Evolutionary conservation across 2,329 filamentous ascomycete species (phyloP).

Genomic region (Sporothrix protearum): DNA sequence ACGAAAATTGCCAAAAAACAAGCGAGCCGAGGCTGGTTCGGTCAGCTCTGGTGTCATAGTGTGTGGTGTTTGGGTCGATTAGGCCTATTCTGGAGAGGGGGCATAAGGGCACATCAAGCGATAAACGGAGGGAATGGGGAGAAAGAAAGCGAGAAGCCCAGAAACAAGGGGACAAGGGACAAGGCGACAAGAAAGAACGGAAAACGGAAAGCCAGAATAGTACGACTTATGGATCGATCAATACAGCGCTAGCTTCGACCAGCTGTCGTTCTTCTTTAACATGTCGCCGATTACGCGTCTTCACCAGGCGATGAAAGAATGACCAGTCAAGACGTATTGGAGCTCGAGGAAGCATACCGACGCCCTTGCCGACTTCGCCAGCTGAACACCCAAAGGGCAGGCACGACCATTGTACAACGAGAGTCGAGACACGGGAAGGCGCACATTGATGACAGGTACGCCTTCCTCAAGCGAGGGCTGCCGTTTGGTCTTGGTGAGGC

Average conservation of each 20-base stretch:
- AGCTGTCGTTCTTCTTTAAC: background rate
- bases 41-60: background rate
- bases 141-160: background rate
- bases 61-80: background rate
- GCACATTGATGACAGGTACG: background rate
- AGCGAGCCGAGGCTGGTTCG: constrained; percentile 12
- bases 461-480: background rate
- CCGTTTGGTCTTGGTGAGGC: background rate
- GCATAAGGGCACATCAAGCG: background rate
- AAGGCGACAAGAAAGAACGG: background rate
- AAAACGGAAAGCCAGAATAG: background rate
- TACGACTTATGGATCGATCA: background rate
- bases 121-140: background rate
- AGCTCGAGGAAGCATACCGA: background rate
- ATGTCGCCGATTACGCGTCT: background rate
- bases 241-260: background rate
- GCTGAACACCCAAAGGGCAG: background rate
- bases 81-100: background rate
- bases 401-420: background rate
- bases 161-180: too few species aligned
- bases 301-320: background rate
- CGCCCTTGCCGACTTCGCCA: background rate
- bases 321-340: background rate
- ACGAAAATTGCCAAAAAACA: background rate
- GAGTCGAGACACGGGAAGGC: background rate